phyloP scores from a whole-genome alignment of 495 filamentous ascomycete genomes.

The Penicillium atrosanguineum region DNA sequence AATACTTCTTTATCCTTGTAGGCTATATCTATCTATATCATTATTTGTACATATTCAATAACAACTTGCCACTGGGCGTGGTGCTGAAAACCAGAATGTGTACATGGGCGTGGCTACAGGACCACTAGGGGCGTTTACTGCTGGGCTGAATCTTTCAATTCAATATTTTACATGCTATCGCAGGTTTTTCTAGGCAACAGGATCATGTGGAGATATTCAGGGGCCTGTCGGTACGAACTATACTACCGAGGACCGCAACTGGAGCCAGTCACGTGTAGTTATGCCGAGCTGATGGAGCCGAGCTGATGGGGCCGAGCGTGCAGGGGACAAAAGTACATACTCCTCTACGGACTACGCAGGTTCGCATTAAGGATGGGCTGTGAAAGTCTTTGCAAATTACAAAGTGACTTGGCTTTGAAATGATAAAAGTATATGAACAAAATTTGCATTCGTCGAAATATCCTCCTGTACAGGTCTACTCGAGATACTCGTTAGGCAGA shows the following conservation, averaged over 20 bases:
- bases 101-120: slow-evolving; percentile 13
- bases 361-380: not conserved
- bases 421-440: not conserved
- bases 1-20: not conserved
- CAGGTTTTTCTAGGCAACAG: not conserved
- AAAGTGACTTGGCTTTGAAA: not conserved
- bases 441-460: not conserved
- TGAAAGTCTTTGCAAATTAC: not conserved
- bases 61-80: not conserved
- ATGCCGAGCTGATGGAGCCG: not conserved
- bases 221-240: not conserved
- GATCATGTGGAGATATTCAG: not conserved
- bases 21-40: not conserved
- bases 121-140: slow-evolving; percentile 13
- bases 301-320: not conserved
- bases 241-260: slow-evolving; percentile 7
- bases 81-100: slow-evolving; percentile 16
- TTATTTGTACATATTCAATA: not conserved
- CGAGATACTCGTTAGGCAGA: not conserved
- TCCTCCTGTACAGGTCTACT: not conserved
- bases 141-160: not conserved
- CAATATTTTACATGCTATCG: not conserved
- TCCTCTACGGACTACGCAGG: not conserved
- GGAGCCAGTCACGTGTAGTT: slow-evolving; percentile 13
- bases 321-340: not conserved